Conservation (phyloP, 768 basidiomycete species). For the Leccinum variicolor region DNA sequence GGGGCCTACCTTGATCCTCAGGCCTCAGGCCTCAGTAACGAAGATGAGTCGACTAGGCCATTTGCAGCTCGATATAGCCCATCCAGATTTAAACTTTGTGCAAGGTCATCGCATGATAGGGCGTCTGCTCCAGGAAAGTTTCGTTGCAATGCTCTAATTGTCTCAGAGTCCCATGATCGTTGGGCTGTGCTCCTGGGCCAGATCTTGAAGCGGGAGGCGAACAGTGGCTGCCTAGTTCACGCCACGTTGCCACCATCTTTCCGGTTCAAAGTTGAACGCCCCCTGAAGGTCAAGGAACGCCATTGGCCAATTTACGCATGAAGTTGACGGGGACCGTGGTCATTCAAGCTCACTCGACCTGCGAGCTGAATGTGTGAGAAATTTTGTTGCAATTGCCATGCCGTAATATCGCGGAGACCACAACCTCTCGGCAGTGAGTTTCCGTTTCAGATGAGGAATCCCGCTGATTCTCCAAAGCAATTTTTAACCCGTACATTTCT, state of each 20-base stretch:
- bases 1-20: no score
- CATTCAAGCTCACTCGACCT: background rate
- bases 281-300: no score
- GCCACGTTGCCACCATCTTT: background rate
- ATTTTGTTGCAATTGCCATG: constrained; percentile 2
- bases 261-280: constrained; percentile 14
- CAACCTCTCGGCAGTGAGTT: background rate
- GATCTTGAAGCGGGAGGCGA: background rate
- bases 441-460: background rate
- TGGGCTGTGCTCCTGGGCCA: background rate
- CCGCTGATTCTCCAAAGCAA: background rate
- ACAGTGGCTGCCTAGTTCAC: background rate
- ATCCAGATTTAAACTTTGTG: background rate
- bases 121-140: background rate
- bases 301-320: no score
- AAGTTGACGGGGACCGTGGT: background rate
- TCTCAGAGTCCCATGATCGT: background rate
- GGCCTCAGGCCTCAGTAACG: no score
- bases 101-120: background rate
- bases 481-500: background rate
- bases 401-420: background rate
- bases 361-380: background rate
- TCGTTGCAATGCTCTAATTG: background rate
- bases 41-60: no score
- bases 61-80: no score